Conservation (phyloP, 179 eudicot species). For the Pouteria campechiana region DNA sequence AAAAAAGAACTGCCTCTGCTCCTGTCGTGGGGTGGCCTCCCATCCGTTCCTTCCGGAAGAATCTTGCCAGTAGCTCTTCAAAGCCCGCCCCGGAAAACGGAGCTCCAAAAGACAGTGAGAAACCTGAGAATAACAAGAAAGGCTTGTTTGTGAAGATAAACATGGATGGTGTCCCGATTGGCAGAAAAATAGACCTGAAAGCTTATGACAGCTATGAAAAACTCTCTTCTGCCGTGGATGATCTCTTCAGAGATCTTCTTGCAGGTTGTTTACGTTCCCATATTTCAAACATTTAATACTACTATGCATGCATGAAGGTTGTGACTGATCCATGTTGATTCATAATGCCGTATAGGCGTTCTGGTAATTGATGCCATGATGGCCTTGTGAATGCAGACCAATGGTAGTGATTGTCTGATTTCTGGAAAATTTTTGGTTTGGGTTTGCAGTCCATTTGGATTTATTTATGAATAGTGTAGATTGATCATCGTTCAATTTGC, state of each 20-base stretch:
- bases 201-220: slow-evolving; percentile 63
- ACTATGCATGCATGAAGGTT: too few species aligned
- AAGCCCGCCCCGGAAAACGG: slow-evolving; percentile 28
- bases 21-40: slow-evolving; percentile 99
- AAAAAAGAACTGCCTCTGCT: slow-evolving; percentile 60
- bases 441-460: too few species aligned
- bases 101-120: slow-evolving; percentile 20
- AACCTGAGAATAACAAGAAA: slow-evolving; percentile 35
- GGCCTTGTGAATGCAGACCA: too few species aligned
- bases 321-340: too few species aligned
- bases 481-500: too few species aligned
- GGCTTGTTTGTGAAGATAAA: slow-evolving; percentile 90
- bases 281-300: neutral
- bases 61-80: slow-evolving; percentile 52
- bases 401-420: too few species aligned
- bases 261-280: slow-evolving; percentile 34
- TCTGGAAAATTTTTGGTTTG: too few species aligned
- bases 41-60: slow-evolving; percentile 76
- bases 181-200: slow-evolving; percentile 83
- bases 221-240: slow-evolving; percentile 65
- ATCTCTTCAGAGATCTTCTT: slow-evolving; percentile 82
- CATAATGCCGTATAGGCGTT: too few species aligned
- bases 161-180: slow-evolving; percentile 95
- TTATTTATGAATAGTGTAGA: too few species aligned
- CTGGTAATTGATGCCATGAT: too few species aligned